Percentiles rank a stretch among this genome's conserved stretches.
These are phyloP conservation scores for Takashimella tepidaria DNA, from an alignment of 1,284 basidiomycete species.

Conservation along the genomic window DNA sequence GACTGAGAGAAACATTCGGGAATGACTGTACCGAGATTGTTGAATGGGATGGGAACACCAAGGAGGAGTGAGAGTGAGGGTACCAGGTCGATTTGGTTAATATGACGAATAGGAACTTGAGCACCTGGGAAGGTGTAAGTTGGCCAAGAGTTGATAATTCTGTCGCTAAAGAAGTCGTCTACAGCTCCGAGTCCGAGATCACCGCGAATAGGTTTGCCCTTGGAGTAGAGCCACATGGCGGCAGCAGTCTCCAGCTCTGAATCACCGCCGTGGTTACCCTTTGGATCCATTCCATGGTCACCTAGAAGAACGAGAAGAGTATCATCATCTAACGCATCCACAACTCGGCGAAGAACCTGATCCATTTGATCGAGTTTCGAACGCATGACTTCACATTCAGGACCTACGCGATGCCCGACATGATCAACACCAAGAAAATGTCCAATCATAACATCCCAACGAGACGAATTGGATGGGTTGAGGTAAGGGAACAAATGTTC, in stretches of 20 bases:
- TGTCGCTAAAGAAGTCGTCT: constrained; percentile 2
- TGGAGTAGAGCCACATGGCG: constrained; percentile 88
- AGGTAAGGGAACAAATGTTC: constrained; percentile 77
- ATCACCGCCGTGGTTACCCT: constrained; percentile 95
- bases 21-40: constrained; percentile 85
- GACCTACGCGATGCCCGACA: constrained; percentile 89
- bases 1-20: constrained; percentile 71
- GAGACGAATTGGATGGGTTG: constrained; percentile 44
- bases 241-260: constrained; percentile 77
- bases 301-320: constrained; percentile 88
- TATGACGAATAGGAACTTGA: constrained; percentile 56
- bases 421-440: constrained; percentile 98
- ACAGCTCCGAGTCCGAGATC: constrained; percentile 40
- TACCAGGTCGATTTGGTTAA: constrained; percentile 92
- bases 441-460: constrained; percentile 80
- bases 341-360: constrained; percentile 65
- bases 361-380: constrained; percentile 85
- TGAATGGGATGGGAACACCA: constrained; percentile 90
- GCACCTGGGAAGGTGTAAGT: constrained; percentile 61
- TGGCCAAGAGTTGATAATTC: constrained; percentile 43
- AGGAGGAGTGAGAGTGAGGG: constrained; percentile 86
- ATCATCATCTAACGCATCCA: constrained; percentile 63
- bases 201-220: constrained; percentile 49
- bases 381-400: constrained; percentile 80
- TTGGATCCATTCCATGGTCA: constrained; percentile 95